Evolutionary conservation across 2,329 filamentous ascomycete genomes (phyloP).

Genomic region (Huntiella abstrusa): DNA sequence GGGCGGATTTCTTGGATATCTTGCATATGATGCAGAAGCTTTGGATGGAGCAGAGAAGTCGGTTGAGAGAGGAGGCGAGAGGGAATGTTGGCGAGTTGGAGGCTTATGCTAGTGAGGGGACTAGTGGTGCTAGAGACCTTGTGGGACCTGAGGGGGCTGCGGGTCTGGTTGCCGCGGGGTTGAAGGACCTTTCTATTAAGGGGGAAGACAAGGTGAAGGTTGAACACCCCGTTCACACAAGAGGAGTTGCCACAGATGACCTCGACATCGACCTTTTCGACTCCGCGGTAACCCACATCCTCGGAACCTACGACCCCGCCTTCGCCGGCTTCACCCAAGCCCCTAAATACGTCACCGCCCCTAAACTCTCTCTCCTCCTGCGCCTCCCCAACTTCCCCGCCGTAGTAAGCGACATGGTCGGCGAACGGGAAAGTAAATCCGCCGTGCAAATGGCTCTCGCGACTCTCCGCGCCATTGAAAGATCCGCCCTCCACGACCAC

Average conservation of each 20-base stretch:
- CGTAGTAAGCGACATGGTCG: conserved; percentile 72
- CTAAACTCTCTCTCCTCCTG: conserved; percentile 68
- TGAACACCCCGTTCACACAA: conserved; percentile 1
- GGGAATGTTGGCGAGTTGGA: conserved; percentile 65
- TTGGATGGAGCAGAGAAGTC: conserved; percentile 71
- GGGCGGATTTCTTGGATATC: conserved; percentile 67
- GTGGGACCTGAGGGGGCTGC: not conserved
- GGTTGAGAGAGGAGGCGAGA: conserved; percentile 65
- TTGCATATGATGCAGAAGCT: conserved; percentile 54
- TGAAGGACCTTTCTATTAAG: conserved; percentile 1
- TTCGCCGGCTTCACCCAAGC: conserved; percentile 65
- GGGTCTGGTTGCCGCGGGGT: not conserved
- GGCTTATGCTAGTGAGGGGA: conserved; percentile 74
- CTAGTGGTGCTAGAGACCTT: conserved; percentile 4
- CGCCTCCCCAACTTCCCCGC: conserved; percentile 51
- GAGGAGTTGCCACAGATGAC: conserved; percentile 34
- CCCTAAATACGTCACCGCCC: conserved; percentile 80
- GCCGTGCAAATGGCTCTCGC: conserved; percentile 63
- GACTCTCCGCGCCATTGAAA: conserved; percentile 56
- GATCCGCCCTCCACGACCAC: conserved; percentile 36
- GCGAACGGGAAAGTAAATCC: conserved; percentile 52
- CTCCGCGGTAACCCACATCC: conserved; percentile 69
- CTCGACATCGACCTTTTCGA: conserved; percentile 82
- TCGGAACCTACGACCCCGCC: conserved; percentile 56
- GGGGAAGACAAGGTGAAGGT: not conserved